Base-by-base conservation (phyloP, 148 eudicot genomes). In the Rhododendron molle region DNA sequence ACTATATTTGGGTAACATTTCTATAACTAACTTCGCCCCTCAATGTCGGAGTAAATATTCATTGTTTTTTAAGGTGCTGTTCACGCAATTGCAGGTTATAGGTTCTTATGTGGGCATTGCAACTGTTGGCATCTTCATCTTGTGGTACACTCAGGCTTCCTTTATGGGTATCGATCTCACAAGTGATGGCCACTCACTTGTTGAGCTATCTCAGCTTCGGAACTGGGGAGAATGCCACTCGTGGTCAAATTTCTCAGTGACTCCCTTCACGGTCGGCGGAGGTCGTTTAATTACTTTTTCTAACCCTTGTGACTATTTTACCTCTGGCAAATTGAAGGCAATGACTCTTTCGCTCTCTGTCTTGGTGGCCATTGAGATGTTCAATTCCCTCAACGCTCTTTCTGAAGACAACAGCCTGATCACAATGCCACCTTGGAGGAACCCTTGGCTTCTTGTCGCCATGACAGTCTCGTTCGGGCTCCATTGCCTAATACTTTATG, bases 291-390 rank as follows among this genome's bases (percentile, higher is more conserved):
- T 95, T 74, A 85, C 89, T 21, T 94, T 93, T 85, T 83, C 94
- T 50, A 85, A 95, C 80, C 94, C 99, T 49, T 96, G 98, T 23
- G 98, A 95, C 73, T 95, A 96, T 84, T 96, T 96, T 78, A 76
- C 95, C 3, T 83, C 67, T 28, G 96, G 98, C 0, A 96, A 94
- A 92, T 94, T 94, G 81, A 96, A 96, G 90, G 96, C 99, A 23
- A 90, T 91, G 94, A 96, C 98, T 10, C 90, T 96, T 40, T 96
- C 99, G 14, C 98, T 96, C 15, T 96, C 98, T 4, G 96, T 93
- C 52, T 87, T 96, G 85, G 98, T 96, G 44, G 95, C 98, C 1
- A 96, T 96, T 44, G 98, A 96, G 86, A 94, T 96, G 99, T 93
- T 96, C 72, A 96, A 95, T 76, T 93, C 99, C 80, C 92, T 95